Evolutionary conservation across 1,284 basidiomycete species (phyloP).

Genomic region (Microbotryum lychnidis-dioicae): DNA sequence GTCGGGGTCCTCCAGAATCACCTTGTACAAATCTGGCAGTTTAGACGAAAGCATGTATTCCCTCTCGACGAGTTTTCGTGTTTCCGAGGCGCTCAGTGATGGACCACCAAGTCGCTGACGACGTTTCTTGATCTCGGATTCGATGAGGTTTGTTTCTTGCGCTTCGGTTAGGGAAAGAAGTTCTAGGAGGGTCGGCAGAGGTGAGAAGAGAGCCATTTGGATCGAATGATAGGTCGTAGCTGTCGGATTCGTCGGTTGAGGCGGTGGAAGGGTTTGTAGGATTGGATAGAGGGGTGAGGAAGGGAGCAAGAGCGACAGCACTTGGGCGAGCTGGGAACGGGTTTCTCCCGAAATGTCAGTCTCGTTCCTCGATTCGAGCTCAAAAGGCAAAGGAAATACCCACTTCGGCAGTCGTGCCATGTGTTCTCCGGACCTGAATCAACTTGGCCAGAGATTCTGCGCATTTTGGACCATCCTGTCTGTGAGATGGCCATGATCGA

Average conservation of each 20-base stretch:
- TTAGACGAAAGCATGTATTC: slow-evolving; percentile 36
- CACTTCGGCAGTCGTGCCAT: slow-evolving; percentile 57
- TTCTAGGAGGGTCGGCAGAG: slow-evolving; percentile 59
- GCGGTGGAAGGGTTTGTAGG: slow-evolving; percentile 59
- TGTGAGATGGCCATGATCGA: slow-evolving; percentile 36
- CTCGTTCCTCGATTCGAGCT: background rate
- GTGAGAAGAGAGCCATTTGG: slow-evolving; percentile 61
- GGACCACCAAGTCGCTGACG: slow-evolving; percentile 62
- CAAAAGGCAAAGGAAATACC: background rate
- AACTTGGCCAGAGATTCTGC: slow-evolving; percentile 70
- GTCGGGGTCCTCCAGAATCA: slow-evolving; percentile 65
- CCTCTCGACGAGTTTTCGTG: slow-evolving; percentile 28
- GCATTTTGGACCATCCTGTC: slow-evolving; percentile 67
- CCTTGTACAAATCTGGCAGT: slow-evolving; percentile 51
- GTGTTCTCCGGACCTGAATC: slow-evolving; percentile 55
- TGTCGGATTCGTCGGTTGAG: slow-evolving; percentile 64
- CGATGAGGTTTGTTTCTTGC: slow-evolving; percentile 52
- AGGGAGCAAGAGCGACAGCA: slow-evolving; percentile 64
- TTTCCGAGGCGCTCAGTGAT: slow-evolving; percentile 39
- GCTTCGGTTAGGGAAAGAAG: slow-evolving; percentile 54
- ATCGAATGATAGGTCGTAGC: slow-evolving; percentile 45
- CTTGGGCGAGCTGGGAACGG: slow-evolving; percentile 53
- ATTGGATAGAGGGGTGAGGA: slow-evolving; percentile 59
- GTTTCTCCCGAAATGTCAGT: too few relatives aligned
- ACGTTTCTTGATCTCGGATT: slow-evolving; percentile 63